Conservation (phyloP, 257 asterid genomes). For the Solanum gracilifrons region DNA sequence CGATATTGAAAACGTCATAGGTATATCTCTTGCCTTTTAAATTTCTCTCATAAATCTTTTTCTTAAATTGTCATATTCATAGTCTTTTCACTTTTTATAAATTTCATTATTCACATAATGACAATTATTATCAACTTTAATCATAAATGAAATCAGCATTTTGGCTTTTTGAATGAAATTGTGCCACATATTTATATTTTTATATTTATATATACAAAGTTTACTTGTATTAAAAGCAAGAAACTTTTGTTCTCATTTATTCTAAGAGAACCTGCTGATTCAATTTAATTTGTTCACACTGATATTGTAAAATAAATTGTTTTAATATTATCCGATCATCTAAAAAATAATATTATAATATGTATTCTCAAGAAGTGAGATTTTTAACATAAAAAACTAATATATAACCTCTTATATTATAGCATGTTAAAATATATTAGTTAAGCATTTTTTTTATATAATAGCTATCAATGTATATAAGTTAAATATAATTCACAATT, state of each 20-base stretch:
- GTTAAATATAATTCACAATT: too few species aligned
- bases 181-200: background rate
- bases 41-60: background rate
- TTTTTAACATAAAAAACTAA: too few species aligned
- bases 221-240: background rate
- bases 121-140: background rate
- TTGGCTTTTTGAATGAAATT: background rate
- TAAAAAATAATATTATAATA: background rate
- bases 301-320: background rate
- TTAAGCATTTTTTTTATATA: too few species aligned
- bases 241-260: background rate
- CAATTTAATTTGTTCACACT: background rate
- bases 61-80: background rate
- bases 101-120: background rate
- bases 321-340: background rate
- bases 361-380: background rate
- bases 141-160: background rate
- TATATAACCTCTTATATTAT: background rate
- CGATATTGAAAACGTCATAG: background rate
- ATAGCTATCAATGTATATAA: too few species aligned
- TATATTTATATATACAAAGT: background rate
- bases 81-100: background rate
- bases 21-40: too few species aligned
- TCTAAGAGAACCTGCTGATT: background rate
- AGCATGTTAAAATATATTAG: background rate